Evolutionary conservation across 2,329 filamentous ascomycete genomes (phyloP), one percentile per base, ranked within the genome.

Genomic region (Scytalidium sp.): DNA sequence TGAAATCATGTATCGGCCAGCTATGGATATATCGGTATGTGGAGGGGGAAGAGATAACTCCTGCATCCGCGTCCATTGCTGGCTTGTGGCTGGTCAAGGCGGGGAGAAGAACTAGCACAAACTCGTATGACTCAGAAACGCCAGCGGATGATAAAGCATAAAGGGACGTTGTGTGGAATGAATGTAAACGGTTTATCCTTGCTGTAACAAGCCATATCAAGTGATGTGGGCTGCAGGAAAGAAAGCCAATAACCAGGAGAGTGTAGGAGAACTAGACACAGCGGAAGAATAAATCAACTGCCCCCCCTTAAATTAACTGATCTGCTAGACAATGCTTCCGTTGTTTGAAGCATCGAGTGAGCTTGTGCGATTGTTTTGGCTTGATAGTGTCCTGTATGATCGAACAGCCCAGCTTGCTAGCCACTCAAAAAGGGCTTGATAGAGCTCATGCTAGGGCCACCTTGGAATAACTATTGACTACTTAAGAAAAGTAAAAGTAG

Each of bases 251-350:
- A 21, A 46, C 42, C 19, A 50, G 54, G 56, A 40, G 54, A 57
- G 54, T 58, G 53, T 55, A 54, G 45, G 52, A 51, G 50, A 40
- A 27, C 32, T 51, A n/a, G 27, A 39, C 20, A 29, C 43, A 21
- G 46, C 27, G 13, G 27, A 32, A 17, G 41, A 21, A 20, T 42
- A 21, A 21, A 23, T 13, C 41, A 15, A 15, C 10, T 8, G 19
- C 17, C 21, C 41, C 41, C 41, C 41, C 21, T 36, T 36, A 36
- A 15, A 36, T 36, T n/a, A n/a, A n/a, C 11, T 36, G 32, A 15
- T 36, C 8, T 36, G n/a, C n/a, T n/a, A n/a, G n/a, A n/a, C n/a
- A n/a, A n/a, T n/a, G n/a, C n/a, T n/a, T n/a, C n/a, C n/a, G n/a
- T n/a, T n/a, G n/a, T n/a, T n/a, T n/a, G n/a, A n/a, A n/a, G n/a